Evolutionary conservation across 257 asterid genomes (phyloP).

Genomic region (Przewalskia tangutica): DNA sequence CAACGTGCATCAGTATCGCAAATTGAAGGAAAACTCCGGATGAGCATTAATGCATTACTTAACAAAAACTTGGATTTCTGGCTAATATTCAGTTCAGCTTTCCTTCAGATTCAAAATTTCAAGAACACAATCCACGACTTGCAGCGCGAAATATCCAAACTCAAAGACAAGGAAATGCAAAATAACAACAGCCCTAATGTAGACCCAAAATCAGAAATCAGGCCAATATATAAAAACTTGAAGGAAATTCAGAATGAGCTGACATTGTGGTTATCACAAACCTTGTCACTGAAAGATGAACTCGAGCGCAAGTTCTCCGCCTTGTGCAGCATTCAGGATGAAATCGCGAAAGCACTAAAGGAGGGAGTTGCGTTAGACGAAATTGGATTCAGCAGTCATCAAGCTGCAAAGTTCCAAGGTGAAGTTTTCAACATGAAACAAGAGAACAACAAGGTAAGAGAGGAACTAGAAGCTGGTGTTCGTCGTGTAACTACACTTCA

Average conservation of each 20-base stretch:
- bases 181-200: conserved; percentile 23
- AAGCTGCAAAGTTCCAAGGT: conserved; percentile 90
- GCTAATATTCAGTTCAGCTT: conserved; percentile 47
- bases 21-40: conserved; percentile 38
- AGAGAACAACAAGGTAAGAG: conserved; percentile 74
- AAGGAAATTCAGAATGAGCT: conserved; percentile 69
- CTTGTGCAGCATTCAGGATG: conserved; percentile 68
- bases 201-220: conserved; percentile 42
- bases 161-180: conserved; percentile 22
- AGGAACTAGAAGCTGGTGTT: conserved; percentile 56
- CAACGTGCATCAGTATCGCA: no score
- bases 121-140: conserved; percentile 20
- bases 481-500: conserved; percentile 47
- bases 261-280: conserved; percentile 63
- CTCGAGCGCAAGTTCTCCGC: conserved; percentile 50
- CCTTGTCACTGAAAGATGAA: conserved; percentile 51
- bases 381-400: conserved; percentile 52
- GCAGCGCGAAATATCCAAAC: conserved; percentile 29
- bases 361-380: conserved; percentile 57
- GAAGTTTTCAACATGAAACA: conserved; percentile 84
- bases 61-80: conserved; percentile 65
- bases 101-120: conserved; percentile 48
- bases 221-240: conserved; percentile 74
- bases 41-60: conserved; percentile 35
- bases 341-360: conserved; percentile 47